A percentile compares a stretch with the other conserved stretches of the same genome.
These are phyloP conservation scores for Nissolia schottii DNA, from an alignment of 306 rosid genomes.

Conservation along the genomic window DNA sequence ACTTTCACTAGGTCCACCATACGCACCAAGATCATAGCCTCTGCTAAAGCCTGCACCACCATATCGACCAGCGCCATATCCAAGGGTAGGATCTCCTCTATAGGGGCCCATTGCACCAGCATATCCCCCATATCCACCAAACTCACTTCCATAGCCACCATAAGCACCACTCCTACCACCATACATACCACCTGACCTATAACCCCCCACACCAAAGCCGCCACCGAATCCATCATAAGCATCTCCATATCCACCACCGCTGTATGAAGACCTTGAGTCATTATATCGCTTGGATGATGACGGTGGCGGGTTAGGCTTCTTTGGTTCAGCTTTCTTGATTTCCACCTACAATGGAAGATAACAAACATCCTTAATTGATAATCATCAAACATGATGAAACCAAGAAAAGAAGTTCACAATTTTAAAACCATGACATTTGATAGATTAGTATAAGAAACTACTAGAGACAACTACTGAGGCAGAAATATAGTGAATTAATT, in stretches of 20 bases:
- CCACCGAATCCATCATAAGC: slow-evolving; percentile 79
- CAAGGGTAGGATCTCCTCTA: slow-evolving; percentile 75
- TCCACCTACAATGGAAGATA: slow-evolving; percentile 63
- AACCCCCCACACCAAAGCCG: slow-evolving; percentile 60
- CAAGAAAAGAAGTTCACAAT: neutral
- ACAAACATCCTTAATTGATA: neutral
- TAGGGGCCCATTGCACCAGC: slow-evolving; percentile 74
- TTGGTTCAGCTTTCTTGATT: slow-evolving; percentile 95
- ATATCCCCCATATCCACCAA: no score
- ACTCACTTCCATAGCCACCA: no score
- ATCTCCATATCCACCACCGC: slow-evolving; percentile 75
- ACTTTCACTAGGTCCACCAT: slow-evolving; percentile 74
- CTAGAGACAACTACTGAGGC: no score
- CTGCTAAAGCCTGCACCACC: slow-evolving; percentile 83
- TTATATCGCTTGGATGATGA: slow-evolving; percentile 78
- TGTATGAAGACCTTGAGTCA: slow-evolving; percentile 66
- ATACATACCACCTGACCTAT: slow-evolving; percentile 57
- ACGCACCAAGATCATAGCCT: slow-evolving; percentile 81
- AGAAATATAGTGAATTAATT: neutral
- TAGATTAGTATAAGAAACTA: no score
- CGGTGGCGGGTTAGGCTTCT: slow-evolving; percentile 72
- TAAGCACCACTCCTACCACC: no score
- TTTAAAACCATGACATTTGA: slow-evolving; percentile 6
- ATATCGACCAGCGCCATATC: slow-evolving; percentile 74
- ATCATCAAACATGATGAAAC: neutral